Percentiles rank a stretch among this genome's conserved stretches.
phyloP scores from a whole-genome alignment of 2,329 filamentous ascomycete species.

The Phyllosticta citrichinensis region DNA sequence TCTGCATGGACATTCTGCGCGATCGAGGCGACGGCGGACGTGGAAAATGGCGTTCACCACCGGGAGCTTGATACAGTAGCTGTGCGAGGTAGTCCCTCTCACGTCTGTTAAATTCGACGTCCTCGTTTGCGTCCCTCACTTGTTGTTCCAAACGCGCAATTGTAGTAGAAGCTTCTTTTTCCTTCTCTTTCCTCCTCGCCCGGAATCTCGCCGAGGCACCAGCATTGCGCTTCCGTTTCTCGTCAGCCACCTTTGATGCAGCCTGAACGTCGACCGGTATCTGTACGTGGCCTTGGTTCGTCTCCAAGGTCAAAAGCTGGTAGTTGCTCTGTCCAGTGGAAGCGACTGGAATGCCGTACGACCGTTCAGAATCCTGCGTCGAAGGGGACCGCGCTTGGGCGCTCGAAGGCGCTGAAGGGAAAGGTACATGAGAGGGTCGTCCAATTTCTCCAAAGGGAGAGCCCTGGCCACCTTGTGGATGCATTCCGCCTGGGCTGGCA shows the following conservation, averaged over 20 bases:
- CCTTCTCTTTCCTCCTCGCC: slow-evolving; percentile 71
- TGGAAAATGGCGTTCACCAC: slow-evolving; percentile 36
- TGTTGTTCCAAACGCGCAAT: slow-evolving; percentile 61
- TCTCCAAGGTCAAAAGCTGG: slow-evolving; percentile 45
- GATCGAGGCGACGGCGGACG: slow-evolving; percentile 34
- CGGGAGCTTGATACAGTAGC: slow-evolving; percentile 51
- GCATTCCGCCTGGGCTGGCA: slow-evolving; percentile 38
- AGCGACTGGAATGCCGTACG: slow-evolving; percentile 32
- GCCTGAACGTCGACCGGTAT: slow-evolving; percentile 72
- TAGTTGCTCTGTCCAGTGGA: slow-evolving; percentile 38
- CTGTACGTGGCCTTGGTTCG: slow-evolving; percentile 40
- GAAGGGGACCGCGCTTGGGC: slow-evolving; percentile 2
- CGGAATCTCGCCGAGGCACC: slow-evolving; percentile 77
- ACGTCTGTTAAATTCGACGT: slow-evolving; percentile 62
- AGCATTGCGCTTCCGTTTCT: slow-evolving; percentile 77
- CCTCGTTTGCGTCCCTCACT: slow-evolving; percentile 55
- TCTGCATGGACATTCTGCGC: slow-evolving; percentile 19
- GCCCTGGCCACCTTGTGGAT: slow-evolving; percentile 33
- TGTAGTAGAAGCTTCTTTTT: slow-evolving; percentile 59
- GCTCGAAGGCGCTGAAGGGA: slow-evolving; percentile 12
- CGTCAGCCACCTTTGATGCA: slow-evolving; percentile 71
- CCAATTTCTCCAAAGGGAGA: slow-evolving; percentile 17
- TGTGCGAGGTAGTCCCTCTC: slow-evolving; percentile 64
- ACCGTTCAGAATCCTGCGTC: slow-evolving; percentile 4
- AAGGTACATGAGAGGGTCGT: slow-evolving; percentile 16